phyloP scores from a whole-genome alignment of 1,284 basidiomycete genomes.

The Cryptococcus maquisensis region DNA sequence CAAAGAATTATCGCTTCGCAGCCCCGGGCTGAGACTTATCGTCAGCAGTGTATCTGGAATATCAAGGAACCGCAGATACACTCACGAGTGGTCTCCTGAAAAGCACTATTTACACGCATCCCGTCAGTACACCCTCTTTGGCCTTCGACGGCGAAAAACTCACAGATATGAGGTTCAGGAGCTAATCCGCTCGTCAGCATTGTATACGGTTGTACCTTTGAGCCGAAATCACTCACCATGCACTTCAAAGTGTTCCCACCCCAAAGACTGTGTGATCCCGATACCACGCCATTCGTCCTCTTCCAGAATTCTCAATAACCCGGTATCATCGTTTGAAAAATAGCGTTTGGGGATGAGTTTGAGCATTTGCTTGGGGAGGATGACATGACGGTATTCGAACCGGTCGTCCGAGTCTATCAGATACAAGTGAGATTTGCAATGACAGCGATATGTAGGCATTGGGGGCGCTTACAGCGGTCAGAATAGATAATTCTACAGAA shows the following conservation, averaged over 20 bases:
- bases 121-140: neutral
- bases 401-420: conserved; percentile 52
- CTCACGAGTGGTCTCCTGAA: conserved; percentile 52
- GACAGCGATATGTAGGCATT: neutral
- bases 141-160: conserved; percentile 7
- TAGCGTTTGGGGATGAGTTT: conserved; percentile 78
- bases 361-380: conserved; percentile 79
- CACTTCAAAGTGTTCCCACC: conserved; percentile 97
- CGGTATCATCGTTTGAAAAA: conserved; percentile 65
- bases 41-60: too few relatives aligned
- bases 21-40: too few relatives aligned
- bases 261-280: conserved; percentile 90
- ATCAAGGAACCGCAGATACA: too few relatives aligned
- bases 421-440: neutral
- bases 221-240: conserved; percentile 62
- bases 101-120: conserved; percentile 39
- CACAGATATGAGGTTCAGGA: conserved; percentile 44
- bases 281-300: conserved; percentile 94
- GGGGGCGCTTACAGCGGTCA: conserved; percentile 39
- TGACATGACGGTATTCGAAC: conserved; percentile 79
- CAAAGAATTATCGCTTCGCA: too few relatives aligned
- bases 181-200: conserved; percentile 20
- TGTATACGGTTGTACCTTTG: neutral
- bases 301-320: conserved; percentile 72
- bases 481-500: conserved; percentile 45